phyloP scores from a whole-genome alignment of 2,329 filamentous ascomycete genomes.

The Fusarium sororula region DNA sequence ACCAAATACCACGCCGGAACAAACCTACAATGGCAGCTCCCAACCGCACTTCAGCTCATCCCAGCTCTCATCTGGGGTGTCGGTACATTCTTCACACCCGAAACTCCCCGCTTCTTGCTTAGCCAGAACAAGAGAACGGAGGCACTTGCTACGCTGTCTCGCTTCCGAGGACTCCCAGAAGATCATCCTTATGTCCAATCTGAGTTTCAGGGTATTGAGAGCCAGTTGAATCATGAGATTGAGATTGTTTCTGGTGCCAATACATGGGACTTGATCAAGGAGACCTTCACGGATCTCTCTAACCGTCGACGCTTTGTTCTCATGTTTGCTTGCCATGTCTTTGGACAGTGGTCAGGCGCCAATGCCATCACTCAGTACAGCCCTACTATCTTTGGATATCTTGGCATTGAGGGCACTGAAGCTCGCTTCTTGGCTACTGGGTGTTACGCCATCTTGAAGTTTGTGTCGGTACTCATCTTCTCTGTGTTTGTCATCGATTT shows the following conservation, averaged over 20 bases:
- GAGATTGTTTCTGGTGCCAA: conserved; percentile 46
- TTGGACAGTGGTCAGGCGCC: conserved; percentile 43
- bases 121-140: conserved; percentile 31
- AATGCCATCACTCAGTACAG: conserved; percentile 46
- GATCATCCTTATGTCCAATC: conserved; percentile 41
- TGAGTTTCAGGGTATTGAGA: conserved; percentile 45
- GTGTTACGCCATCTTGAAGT: conserved; percentile 42
- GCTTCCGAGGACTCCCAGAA: conserved; percentile 40
- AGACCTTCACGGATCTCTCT: conserved; percentile 42
- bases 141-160: conserved; percentile 29
- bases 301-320: conserved; percentile 45
- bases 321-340: conserved; percentile 43
- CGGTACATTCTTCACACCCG: conserved; percentile 39
- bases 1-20: conserved; percentile 41
- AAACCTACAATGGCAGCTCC: conserved; percentile 42
- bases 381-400: conserved; percentile 44
- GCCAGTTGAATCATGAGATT: conserved; percentile 46
- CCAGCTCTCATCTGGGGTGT: conserved; percentile 42
- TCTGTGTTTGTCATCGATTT: conserved; percentile 46
- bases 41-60: conserved; percentile 38
- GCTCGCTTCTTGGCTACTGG: conserved; percentile 41
- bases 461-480: conserved; percentile 41
- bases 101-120: conserved; percentile 41
- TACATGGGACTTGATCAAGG: conserved; percentile 46
- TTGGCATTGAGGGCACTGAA: conserved; percentile 38